Percentiles rank a stretch among this genome's conserved stretches.
These are phyloP conservation scores for Blastocystis sp. DNA, from an alignment of 352 stramenopile species.

Conservation along the genomic window DNA sequence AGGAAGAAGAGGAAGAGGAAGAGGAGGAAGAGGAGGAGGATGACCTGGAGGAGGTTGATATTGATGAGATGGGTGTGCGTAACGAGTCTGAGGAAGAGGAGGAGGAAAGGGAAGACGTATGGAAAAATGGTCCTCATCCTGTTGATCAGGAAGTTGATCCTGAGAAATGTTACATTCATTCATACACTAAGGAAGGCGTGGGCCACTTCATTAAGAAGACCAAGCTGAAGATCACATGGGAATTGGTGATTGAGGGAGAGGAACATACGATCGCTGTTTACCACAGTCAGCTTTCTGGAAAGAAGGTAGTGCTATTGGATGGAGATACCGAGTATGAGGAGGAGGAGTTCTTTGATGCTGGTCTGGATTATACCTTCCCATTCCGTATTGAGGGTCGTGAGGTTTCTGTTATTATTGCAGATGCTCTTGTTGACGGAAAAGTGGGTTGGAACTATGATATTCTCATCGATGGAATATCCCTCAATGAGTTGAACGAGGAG, in stretches of 20 bases:
- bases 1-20: slow-evolving; percentile 60
- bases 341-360: slow-evolving; percentile 68
- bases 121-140: slow-evolving; percentile 68
- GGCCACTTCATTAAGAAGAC: slow-evolving; percentile 66
- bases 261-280: slow-evolving; percentile 68
- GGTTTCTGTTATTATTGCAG: slow-evolving; percentile 53
- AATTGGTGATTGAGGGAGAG: slow-evolving; percentile 66
- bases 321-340: slow-evolving; percentile 68
- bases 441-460: slow-evolving; percentile 66
- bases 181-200: slow-evolving; percentile 56
- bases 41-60: slow-evolving; percentile 65
- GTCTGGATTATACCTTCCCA: slow-evolving; percentile 68
- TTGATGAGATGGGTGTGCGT: slow-evolving; percentile 54
- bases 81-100: slow-evolving; percentile 67
- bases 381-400: slow-evolving; percentile 56
- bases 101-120: slow-evolving; percentile 63
- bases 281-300: slow-evolving; percentile 69
- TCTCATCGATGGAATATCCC: slow-evolving; percentile 50
- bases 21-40: slow-evolving; percentile 60
- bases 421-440: slow-evolving; percentile 47
- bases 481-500: slow-evolving; percentile 58
- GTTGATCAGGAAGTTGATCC: slow-evolving; percentile 60
- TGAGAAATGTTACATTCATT: slow-evolving; percentile 67
- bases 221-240: slow-evolving; percentile 69
- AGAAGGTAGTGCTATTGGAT: slow-evolving; percentile 68